These are phyloP conservation scores for Lasiosphaeriaceae sp. DNA, from an alignment of 495 filamentous ascomycete genomes.

Conservation along the genomic window DNA sequence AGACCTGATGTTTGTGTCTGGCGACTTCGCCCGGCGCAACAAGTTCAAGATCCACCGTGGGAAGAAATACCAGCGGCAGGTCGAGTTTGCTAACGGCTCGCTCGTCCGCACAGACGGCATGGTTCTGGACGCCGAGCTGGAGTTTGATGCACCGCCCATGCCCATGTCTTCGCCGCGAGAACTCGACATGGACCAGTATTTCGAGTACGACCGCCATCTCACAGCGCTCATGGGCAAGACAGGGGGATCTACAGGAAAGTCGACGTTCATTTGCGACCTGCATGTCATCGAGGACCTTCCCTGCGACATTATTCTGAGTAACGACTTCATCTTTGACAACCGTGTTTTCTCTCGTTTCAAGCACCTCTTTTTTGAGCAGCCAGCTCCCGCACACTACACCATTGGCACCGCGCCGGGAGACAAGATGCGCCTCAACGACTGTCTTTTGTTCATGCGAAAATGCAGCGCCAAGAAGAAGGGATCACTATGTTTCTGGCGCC, in stretches of 20 bases:
- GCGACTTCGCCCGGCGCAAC: not conserved
- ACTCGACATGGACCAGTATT: not conserved
- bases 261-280: conserved; percentile 1
- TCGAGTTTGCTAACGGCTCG: not conserved
- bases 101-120: not conserved
- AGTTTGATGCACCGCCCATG: not conserved
- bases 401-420: not conserved
- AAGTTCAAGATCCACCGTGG: not conserved
- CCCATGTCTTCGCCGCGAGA: not conserved
- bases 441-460: not conserved
- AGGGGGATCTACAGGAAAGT: not conserved
- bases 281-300: conserved; percentile 1
- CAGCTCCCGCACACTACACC: not conserved
- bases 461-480: not conserved
- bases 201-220: not conserved
- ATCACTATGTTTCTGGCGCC: not conserved
- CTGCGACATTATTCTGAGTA: not conserved
- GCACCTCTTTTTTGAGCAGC: not conserved
- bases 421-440: not conserved
- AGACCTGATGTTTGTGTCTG: conserved; percentile 2
- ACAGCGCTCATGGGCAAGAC: not conserved
- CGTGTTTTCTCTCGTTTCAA: not conserved
- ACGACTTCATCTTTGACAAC: conserved; percentile 1
- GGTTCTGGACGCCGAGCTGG: not conserved
- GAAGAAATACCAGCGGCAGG: not conserved